phyloP scores from a whole-genome alignment of 2,329 filamentous ascomycete species.

The Proliferodiscus dingleyae region DNA sequence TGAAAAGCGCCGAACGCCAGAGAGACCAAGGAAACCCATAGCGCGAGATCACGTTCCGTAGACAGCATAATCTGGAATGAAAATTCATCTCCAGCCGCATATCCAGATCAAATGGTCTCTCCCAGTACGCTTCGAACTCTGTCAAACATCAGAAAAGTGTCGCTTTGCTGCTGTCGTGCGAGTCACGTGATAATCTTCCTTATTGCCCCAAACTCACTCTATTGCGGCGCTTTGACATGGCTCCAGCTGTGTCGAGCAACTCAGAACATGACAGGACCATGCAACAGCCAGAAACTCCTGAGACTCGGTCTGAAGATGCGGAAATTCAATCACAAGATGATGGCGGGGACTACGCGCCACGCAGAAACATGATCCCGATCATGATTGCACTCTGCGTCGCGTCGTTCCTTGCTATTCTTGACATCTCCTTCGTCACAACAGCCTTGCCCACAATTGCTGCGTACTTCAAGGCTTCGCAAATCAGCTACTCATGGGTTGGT shows the following conservation, averaged over 20 bases:
- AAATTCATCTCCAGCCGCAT: slow-evolving; percentile 5
- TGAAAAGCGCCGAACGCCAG: slow-evolving; percentile 5
- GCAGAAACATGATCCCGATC: slow-evolving; percentile 6
- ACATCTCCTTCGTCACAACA: slow-evolving; percentile 49
- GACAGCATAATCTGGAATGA: slow-evolving; percentile 3
- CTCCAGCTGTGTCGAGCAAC: slow-evolving; percentile 6
- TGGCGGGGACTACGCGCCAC: slow-evolving; percentile 7
- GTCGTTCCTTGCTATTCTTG: slow-evolving; percentile 8
- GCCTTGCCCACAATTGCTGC: slow-evolving; percentile 51
- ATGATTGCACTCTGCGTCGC: slow-evolving; percentile 8
- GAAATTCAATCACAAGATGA: slow-evolving; percentile 7
- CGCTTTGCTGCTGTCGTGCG: slow-evolving; percentile 2
- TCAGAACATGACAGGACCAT: slow-evolving; percentile 4
- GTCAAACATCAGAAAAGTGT: slow-evolving; percentile 8
- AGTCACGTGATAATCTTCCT: slow-evolving; percentile 6
- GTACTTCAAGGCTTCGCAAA: slow-evolving; percentile 40
- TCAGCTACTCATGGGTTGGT: slow-evolving; percentile 50
- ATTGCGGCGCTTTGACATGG: slow-evolving; percentile 7
- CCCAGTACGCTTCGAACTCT: slow-evolving; percentile 4
- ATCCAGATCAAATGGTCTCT: slow-evolving; percentile 7
- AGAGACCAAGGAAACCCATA: slow-evolving; percentile 4
- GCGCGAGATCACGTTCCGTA: not conserved
- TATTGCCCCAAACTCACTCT: slow-evolving; percentile 7
- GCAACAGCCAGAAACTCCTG: slow-evolving; percentile 5
- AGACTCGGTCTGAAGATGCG: slow-evolving; percentile 6